Evolutionary conservation across 768 basidiomycete species (phyloP).

Genomic region (Solioccasus polychromus): DNA sequence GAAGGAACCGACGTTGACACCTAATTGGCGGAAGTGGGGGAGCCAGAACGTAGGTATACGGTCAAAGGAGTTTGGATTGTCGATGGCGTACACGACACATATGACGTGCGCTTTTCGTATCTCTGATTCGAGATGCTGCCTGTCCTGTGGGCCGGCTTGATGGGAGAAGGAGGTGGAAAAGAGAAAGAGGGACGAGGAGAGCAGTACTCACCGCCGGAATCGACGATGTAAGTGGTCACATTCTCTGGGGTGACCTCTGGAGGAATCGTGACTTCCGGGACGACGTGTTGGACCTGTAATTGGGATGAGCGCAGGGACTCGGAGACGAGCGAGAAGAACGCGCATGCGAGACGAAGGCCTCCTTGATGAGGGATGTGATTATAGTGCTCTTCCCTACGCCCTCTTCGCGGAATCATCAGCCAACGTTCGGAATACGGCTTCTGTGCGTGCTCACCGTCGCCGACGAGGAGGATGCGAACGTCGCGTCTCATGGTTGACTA

Average conservation of each 20-base stretch:
- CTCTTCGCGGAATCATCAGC: conserved; percentile 44
- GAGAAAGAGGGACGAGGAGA: not conserved
- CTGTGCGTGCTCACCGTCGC: conserved; percentile 70
- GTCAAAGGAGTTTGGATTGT: conserved; percentile 95
- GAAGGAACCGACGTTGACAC: conserved; percentile 76
- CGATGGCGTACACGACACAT: conserved; percentile 95
- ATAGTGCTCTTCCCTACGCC: conserved; percentile 98
- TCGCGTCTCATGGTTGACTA: conserved; percentile 71
- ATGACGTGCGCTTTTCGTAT: conserved; percentile 98
- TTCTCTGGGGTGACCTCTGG: conserved; percentile 97
- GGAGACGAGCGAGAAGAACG: conserved; percentile 17
- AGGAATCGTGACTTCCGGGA: conserved; percentile 97
- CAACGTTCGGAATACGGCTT: not conserved
- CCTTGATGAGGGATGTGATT: conserved; percentile 95
- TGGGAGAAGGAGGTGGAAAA: conserved; percentile 11
- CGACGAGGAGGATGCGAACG: conserved; percentile 91
- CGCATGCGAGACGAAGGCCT: conserved; percentile 89
- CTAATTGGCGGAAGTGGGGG: conserved; percentile 89
- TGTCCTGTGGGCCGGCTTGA: conserved; percentile 81
- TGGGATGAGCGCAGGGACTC: conserved; percentile 2
- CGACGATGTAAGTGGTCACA: conserved; percentile 96
- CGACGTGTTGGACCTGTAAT: conserved; percentile 86
- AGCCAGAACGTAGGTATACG: conserved; percentile 98
- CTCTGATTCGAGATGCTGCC: conserved; percentile 87
- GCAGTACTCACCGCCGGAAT: conserved; percentile 78